Evolutionary conservation across 2,329 filamentous ascomycete genomes (phyloP).

Genomic region (Ceratocystiopsis minuta): DNA sequence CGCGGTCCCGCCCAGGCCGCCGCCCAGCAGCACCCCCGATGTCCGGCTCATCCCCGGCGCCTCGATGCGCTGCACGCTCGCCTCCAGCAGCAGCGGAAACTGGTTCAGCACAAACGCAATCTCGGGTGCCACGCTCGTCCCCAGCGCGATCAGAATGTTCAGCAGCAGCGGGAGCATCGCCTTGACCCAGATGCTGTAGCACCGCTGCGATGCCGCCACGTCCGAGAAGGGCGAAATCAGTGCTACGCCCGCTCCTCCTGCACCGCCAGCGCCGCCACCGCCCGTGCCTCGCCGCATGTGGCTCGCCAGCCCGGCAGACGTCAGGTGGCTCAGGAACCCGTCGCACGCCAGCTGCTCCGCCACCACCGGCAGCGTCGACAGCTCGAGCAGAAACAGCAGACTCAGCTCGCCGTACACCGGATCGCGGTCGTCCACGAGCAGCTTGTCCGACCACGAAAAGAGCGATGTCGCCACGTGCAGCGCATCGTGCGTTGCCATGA

Average conservation of each 20-base stretch:
- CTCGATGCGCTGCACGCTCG: slow-evolving; percentile 57
- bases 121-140: slow-evolving; percentile 65
- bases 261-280: no score
- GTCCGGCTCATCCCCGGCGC: slow-evolving; percentile 34
- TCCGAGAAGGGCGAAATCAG: slow-evolving; percentile 66
- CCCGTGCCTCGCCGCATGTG: slow-evolving; percentile 43
- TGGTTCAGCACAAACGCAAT: slow-evolving; percentile 76
- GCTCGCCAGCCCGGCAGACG: slow-evolving; percentile 60
- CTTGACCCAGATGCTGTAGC: slow-evolving; percentile 80
- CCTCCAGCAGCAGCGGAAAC: slow-evolving; percentile 60
- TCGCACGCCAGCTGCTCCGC: slow-evolving; percentile 85
- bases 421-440: slow-evolving; percentile 48
- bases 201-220: slow-evolving; percentile 45
- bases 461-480: slow-evolving; percentile 69
- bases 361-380: slow-evolving; percentile 63
- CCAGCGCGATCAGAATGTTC: slow-evolving; percentile 70
- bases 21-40: neutral
- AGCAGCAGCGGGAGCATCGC: slow-evolving; percentile 76
- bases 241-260: no score
- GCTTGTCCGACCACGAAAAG: slow-evolving; percentile 83
- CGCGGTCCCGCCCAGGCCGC: slow-evolving; percentile 1
- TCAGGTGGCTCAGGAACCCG: slow-evolving; percentile 61
- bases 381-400: slow-evolving; percentile 69
- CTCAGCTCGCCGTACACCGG: slow-evolving; percentile 89
- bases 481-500: slow-evolving; percentile 52